These are phyloP conservation scores for Candida broadrunensis DNA, from an alignment of 805 yeast genomes.

Conservation along the genomic window DNA sequence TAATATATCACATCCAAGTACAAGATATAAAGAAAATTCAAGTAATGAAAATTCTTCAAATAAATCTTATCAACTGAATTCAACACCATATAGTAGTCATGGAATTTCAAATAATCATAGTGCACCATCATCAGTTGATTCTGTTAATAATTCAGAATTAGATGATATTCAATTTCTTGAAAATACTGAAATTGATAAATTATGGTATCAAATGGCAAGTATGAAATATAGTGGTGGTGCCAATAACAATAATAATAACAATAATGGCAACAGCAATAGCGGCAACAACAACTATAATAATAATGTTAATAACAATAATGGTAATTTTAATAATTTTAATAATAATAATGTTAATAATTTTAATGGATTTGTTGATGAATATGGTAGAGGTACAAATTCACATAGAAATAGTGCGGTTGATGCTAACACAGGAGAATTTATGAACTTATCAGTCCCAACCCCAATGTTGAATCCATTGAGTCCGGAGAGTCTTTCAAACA, in stretches of 20 bases:
- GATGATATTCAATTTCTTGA: conserved; percentile 17
- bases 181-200: conserved; percentile 30
- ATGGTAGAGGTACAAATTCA: not conserved
- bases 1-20: not conserved
- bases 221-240: conserved; percentile 1
- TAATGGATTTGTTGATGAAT: not conserved
- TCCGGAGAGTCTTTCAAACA: not conserved
- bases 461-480: not conserved
- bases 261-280: not conserved
- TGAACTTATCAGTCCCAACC: not conserved
- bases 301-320: not conserved
- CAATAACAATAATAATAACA: not conserved
- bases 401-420: not conserved
- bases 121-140: not conserved
- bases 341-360: not conserved
- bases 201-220: conserved; percentile 30
- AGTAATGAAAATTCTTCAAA: not conserved
- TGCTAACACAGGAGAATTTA: not conserved
- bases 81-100: not conserved
- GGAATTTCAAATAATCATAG: not conserved
- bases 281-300: not conserved
- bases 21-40: not conserved
- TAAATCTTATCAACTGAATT: not conserved
- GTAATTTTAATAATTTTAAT: not conserved
- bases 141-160: not conserved